These are phyloP conservation scores for Starmera dryadoides DNA, from an alignment of 805 yeast species.

Conservation along the genomic window DNA sequence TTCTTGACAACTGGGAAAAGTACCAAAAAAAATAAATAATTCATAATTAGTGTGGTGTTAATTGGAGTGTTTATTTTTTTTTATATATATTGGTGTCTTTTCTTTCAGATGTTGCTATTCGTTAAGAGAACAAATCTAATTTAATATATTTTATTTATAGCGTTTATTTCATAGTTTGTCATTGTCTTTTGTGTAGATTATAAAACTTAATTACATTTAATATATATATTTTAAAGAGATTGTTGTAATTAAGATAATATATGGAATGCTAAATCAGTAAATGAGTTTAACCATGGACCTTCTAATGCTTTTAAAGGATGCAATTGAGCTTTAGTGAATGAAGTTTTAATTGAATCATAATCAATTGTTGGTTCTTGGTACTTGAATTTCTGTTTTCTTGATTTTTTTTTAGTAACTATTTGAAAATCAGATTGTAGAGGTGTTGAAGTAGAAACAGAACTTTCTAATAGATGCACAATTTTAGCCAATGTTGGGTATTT, in stretches of 20 bases:
- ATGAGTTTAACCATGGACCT: slow-evolving; percentile 44
- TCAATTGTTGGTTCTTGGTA: slow-evolving; percentile 23
- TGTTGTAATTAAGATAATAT: too few relatives aligned
- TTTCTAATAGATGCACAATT: slow-evolving; percentile 16
- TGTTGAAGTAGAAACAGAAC: neutral
- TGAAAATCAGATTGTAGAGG: slow-evolving; percentile 16
- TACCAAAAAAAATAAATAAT: slow-evolving; percentile 39
- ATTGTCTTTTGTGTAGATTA: neutral
- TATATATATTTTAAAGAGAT: too few relatives aligned
- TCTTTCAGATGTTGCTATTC: neutral
- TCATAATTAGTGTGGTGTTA: slow-evolving; percentile 7
- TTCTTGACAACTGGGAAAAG: slow-evolving; percentile 92
- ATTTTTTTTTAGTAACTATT: slow-evolving; percentile 16
- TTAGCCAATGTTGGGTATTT: slow-evolving; percentile 39
- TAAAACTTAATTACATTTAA: too few relatives aligned
- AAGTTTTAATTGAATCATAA: slow-evolving; percentile 23
- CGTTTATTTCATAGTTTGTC: neutral
- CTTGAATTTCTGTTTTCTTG: slow-evolving; percentile 17
- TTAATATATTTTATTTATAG: slow-evolving; percentile 1
- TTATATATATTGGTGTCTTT: neutral
- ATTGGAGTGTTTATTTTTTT: neutral
- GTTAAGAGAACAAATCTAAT: neutral
- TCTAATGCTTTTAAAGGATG: slow-evolving; percentile 16
- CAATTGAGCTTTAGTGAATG: slow-evolving; percentile 23
- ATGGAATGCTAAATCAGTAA: slow-evolving; percentile 46